Evolutionary conservation across 225 moss, liverwort and hornwort species (phyloP).

Genomic region (Sphagnum tenellum): DNA sequence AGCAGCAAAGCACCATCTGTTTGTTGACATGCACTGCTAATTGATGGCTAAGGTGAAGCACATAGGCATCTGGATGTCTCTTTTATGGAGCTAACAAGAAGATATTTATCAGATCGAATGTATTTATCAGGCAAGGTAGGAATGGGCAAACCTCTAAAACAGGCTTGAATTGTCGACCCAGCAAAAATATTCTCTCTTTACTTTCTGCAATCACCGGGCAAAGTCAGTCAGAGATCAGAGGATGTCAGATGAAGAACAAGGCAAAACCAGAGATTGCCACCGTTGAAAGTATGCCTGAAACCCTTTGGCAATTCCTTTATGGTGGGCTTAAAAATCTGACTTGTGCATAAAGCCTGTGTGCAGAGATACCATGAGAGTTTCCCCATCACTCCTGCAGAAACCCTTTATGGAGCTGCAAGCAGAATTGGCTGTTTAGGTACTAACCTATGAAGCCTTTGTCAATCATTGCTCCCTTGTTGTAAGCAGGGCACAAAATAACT

Average conservation of each 20-base stretch:
- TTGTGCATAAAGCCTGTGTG: too few relatives aligned
- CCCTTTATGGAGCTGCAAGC: not conserved
- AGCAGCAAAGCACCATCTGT: not conserved
- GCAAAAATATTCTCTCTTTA: slow-evolving; percentile 51
- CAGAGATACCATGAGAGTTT: not conserved
- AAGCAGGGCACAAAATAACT: slow-evolving; percentile 50
- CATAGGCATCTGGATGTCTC: not conserved
- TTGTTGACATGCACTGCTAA: not conserved
- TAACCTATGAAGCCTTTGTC: slow-evolving; percentile 78
- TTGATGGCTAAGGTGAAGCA: not conserved
- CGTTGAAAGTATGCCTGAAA: not conserved
- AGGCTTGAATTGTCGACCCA: slow-evolving; percentile 39
- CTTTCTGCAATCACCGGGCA: slow-evolving; percentile 28
- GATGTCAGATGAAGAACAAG: not conserved
- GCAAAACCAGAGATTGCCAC: not conserved
- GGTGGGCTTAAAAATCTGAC: too few relatives aligned
- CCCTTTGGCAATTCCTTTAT: too few relatives aligned
- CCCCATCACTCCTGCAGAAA: not conserved
- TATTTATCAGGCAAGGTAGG: not conserved
- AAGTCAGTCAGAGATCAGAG: slow-evolving; percentile 2
- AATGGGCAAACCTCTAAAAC: slow-evolving; percentile 38
- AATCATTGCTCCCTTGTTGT: slow-evolving; percentile 51
- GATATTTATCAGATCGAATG: not conserved
- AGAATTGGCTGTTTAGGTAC: slow-evolving; percentile 7
- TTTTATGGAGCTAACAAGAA: not conserved